Conservation (phyloP, 805 yeast species). For the Candida hispaniensis region DNA sequence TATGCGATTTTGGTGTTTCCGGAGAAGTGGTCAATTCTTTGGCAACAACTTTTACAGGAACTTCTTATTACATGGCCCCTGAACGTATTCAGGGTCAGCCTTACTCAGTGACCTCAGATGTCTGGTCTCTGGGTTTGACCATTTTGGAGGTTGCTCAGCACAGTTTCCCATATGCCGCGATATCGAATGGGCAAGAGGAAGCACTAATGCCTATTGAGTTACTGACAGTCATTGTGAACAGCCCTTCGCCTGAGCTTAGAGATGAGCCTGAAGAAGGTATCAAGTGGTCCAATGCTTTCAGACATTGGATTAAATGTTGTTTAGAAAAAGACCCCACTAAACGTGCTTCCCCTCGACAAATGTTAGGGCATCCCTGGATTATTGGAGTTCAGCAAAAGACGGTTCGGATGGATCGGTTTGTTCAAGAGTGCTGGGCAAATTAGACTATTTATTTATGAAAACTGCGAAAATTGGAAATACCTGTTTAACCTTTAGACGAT, state of each 20-base stretch:
- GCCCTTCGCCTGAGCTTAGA: constrained; percentile 59
- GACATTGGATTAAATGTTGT: constrained; percentile 71
- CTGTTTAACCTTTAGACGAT: constrained; percentile 26
- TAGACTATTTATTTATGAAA: too few species aligned
- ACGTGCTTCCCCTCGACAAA: constrained; percentile 87
- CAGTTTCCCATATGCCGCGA: constrained; percentile 58
- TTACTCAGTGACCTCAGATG: constrained; percentile 88
- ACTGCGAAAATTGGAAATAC: too few species aligned
- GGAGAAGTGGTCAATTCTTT: constrained; percentile 93
- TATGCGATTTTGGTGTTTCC: constrained; percentile 96
- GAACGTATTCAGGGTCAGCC: constrained; percentile 94
- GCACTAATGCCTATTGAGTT: constrained; percentile 76
- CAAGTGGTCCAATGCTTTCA: constrained; percentile 71
- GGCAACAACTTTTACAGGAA: constrained; percentile 95
- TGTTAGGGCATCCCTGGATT: constrained; percentile 91
- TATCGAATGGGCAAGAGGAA: constrained; percentile 35
- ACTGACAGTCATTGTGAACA: constrained; percentile 66
- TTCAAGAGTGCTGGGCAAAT: constrained; percentile 69
- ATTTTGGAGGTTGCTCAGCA: constrained; percentile 88
- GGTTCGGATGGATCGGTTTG: constrained; percentile 81
- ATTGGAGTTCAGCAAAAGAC: constrained; percentile 57
- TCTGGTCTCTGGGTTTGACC: constrained; percentile 93
- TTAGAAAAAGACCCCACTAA: constrained; percentile 66
- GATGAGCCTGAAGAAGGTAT: constrained; percentile 72
- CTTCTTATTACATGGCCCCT: constrained; percentile 98